Evolutionary conservation across 2,329 filamentous ascomycete genomes (phyloP), one percentile per base, ranked within the genome.

Genomic region (Tolypocladium pustulatum): DNA sequence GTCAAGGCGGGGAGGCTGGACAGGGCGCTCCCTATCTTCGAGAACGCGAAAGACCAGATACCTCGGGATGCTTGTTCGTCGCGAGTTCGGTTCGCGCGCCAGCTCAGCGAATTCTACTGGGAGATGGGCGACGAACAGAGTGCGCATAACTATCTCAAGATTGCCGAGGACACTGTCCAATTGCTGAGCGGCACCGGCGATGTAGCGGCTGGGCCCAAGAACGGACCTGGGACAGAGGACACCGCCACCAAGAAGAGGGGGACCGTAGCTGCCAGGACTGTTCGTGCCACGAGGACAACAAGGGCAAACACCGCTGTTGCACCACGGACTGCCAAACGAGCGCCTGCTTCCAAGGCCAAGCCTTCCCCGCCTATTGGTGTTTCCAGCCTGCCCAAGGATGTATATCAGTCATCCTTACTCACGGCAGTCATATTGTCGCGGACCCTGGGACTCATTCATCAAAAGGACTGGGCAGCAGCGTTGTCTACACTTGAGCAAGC

Each of bases 391-490:
- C 68, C 71, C 13, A 68, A 66, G 12, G 70, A 75, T 49, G 62
- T 69, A 7, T 72, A 74, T 53, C 71, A 74, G 49, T 70, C 71
- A 3, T 74, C 73, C 3, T 57, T 75, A 10, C 67, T 74, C 56
- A 68, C 67, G 43, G 71, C 69, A 13, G 68, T 72, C 7, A 67
- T 74, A 38, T 61, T 76, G 2, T 72, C 71, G 20, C 69, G 71
- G 37, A 80, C 79, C 6, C 66, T 76, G 7, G 74, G 76, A 0
- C 72, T 78, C 55, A 72, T 84, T 27, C 72, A 72, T 53, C 73
- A 77, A 61, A 78, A 77, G 61, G 78, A 85, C 40, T 89, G 84
- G 75, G 71, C 79, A 0, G 76, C 81, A 9, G 87, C 87, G 0
- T 73, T 84, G 17, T 70, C 72, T 1, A 73, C 82, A 22, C 75